Evolutionary conservation across 1,284 basidiomycete species (phyloP).

Genomic region (Tetrapyrgos nigripes): DNA sequence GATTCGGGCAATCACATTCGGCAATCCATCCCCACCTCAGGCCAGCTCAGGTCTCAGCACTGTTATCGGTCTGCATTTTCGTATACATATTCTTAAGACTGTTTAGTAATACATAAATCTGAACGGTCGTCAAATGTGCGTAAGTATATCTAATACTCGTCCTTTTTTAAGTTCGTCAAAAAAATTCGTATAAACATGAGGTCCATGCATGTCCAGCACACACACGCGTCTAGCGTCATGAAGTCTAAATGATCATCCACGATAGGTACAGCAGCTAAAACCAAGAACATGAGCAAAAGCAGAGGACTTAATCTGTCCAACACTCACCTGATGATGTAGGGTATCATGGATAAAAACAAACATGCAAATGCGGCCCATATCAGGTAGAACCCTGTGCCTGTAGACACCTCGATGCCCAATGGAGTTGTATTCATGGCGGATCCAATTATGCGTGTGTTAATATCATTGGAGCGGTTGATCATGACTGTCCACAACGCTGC

Average conservation of each 20-base stretch:
- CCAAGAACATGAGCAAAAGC: constrained; percentile 19
- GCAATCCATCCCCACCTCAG: no score
- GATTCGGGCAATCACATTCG: no score
- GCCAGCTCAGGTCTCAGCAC: no score
- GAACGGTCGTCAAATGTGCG: no score
- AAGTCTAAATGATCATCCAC: constrained; percentile 52
- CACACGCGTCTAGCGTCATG: neutral
- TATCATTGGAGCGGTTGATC: constrained; percentile 63
- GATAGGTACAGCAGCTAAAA: constrained; percentile 70
- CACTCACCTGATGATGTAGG: constrained; percentile 75
- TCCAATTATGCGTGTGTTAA: constrained; percentile 60
- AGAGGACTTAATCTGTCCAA: constrained; percentile 5
- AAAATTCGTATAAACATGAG: neutral
- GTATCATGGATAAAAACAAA: constrained; percentile 65
- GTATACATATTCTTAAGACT: no score
- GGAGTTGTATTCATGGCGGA: constrained; percentile 42
- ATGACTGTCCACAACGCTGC: constrained; percentile 80
- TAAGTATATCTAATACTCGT: no score
- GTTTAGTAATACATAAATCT: no score
- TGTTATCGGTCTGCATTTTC: no score
- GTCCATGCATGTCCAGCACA: constrained; percentile 21
- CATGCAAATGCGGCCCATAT: constrained; percentile 76
- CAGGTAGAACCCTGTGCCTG: constrained; percentile 67
- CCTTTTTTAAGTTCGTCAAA: neutral
- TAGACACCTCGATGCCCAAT: constrained; percentile 65